Percentiles rank a stretch among this genome's conserved stretches.
phyloP scores from a whole-genome alignment of 2,329 filamentous ascomycete genomes.

The Lecanicillium sp. region DNA sequence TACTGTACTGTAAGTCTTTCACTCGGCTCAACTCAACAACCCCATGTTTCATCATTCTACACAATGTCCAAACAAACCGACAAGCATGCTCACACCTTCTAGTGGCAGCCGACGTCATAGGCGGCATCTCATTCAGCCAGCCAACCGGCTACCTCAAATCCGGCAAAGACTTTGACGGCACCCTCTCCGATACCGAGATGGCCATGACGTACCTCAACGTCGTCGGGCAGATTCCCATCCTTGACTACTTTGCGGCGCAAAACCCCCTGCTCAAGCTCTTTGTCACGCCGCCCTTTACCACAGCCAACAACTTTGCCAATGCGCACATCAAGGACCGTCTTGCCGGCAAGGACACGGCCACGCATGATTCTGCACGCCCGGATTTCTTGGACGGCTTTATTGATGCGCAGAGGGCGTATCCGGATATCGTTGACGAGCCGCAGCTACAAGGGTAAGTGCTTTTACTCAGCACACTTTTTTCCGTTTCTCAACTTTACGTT shows the following conservation, averaged over 20 bases:
- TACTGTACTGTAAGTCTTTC: conserved; percentile 14
- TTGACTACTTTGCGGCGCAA: conserved; percentile 20
- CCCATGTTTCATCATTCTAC: too few relatives aligned
- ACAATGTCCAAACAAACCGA: not conserved
- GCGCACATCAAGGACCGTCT: conserved; percentile 6
- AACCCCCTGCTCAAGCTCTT: conserved; percentile 17
- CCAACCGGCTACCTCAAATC: conserved; percentile 32
- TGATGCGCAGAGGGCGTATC: conserved; percentile 22
- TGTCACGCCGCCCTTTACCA: conserved; percentile 13
- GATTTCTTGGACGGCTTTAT: conserved; percentile 28
- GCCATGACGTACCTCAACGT: conserved; percentile 21
- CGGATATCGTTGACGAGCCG: conserved; percentile 26
- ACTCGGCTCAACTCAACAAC: too few relatives aligned
- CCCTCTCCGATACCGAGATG: conserved; percentile 10
- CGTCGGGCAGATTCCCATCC: conserved; percentile 18
- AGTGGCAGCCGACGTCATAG: conserved; percentile 31
- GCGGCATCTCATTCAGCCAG: conserved; percentile 28
- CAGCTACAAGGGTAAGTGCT: conserved; percentile 20
- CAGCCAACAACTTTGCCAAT: conserved; percentile 10
- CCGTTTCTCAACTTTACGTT: too few relatives aligned
- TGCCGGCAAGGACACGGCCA: conserved; percentile 3
- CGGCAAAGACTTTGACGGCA: conserved; percentile 12
- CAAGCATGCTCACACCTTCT: not conserved
- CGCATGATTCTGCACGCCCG: conserved; percentile 6
- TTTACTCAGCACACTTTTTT: too few relatives aligned